Base-by-base conservation (phyloP, 2,329 filamentous ascomycete genomes). In the Dactylellina parvicollis region DNA sequence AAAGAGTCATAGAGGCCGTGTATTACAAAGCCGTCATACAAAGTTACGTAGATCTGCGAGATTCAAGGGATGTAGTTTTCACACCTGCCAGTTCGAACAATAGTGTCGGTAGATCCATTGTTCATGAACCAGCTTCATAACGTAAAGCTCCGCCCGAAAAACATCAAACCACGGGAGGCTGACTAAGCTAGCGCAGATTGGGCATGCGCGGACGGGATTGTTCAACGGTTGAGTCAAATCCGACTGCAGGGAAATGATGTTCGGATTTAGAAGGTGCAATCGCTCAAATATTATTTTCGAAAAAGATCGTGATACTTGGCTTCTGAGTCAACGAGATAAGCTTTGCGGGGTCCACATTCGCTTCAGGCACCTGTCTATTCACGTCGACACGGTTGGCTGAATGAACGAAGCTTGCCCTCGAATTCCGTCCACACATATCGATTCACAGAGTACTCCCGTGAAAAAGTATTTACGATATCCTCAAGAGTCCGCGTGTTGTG, bases 31-130 rank as follows among this genome's bases (percentile, higher is more conserved):
- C 10, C 7, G n/a, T 18, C 7, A n/a, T n/a, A n/a, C n/a, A n/a
- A n/a, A n/a, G n/a, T n/a, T n/a, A n/a, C n/a, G n/a, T 44, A 40
- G 36, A 32, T 16, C 20, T 34, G 47, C 10, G 47, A 16, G 9
- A 20, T 2, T 10, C 28, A 52, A 12, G 47, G 47, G 10, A 18
- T 18, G 28, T 30, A 2, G 18, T 18, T 32, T 46, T 18, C 22
- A 26, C 28, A 59, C 62, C 52, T 67, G 42, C 62, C 62, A 52
- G 34, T 67, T 59, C 20, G 9, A 46, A 64, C 9, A 22, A 1
- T 34, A 46, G 38, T 44, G 14, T 8, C 24, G 34, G 47, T 32
- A 30, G 46, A 40, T 40, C 26, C 44, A 44, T 8, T 30, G 2
- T 22, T n/a, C 2, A 12, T 4, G n/a, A 14, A 14, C 20, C 55